Base-by-base conservation (phyloP, 108 stramenopile genomes). In the Skeletonema potamos region DNA sequence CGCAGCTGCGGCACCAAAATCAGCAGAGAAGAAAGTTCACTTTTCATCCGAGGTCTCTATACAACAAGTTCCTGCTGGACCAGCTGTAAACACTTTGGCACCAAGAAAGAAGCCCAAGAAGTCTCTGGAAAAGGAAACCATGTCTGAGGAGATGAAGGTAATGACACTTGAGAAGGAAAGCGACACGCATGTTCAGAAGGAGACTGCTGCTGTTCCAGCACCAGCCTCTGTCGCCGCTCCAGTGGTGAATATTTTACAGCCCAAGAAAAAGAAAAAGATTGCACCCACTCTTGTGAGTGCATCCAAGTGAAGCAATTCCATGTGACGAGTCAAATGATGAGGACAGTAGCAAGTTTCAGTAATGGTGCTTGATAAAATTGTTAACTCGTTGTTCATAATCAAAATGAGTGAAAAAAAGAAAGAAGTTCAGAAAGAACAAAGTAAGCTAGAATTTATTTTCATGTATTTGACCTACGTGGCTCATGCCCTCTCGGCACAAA, bases 181-280 rank as follows among this genome's bases (percentile, higher is more conserved):
- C 48, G 22, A 17, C 58, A 29, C 13, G 55, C 24, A 46, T 11
- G 27, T 62, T n/a, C n/a, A n/a, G n/a, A n/a, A n/a, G 65, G 66
- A 66, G 26, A 54, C 26, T 34, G 20, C 27, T 26, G 27, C 62
- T 61, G 39, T n/a, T 29, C 55, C 24, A 30, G 27, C 11, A 12
- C 58, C 39, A 13, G 2, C 13, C 15, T 0, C 39, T 22, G 48
- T 22, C 22, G 8, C 48, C 48, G 48, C 44, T 20, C 66, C 63
- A 4, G 72, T 37, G 20, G 68, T 36, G 37, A 71, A 63, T 41
- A 55, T 55, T n/a, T 27, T 36, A 27, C 20, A 26, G 51, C 64
- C 72, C 43, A 64, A 75, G 32, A 68, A 68, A 41, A 75, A 70
- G 66, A 75, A 70, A 39, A 75, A 75, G 74, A 59, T 75, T 34